Percentiles rank a stretch among this genome's conserved stretches.
phyloP scores from a whole-genome alignment of 2,329 filamentous ascomycete genomes.

The Sordariomycetes sp. region DNA sequence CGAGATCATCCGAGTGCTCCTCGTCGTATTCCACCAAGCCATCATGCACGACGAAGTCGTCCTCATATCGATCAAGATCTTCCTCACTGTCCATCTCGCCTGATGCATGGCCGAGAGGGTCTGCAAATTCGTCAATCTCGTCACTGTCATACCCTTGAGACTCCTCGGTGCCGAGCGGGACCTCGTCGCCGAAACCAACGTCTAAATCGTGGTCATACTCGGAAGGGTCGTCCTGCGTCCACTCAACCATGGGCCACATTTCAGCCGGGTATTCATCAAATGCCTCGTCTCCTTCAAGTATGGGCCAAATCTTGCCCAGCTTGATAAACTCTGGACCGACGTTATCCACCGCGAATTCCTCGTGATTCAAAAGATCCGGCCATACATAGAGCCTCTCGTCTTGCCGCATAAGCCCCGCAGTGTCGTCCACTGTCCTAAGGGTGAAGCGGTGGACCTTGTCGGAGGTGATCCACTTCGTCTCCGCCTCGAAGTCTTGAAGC shows the following conservation, averaged over 20 bases:
- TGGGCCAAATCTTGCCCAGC: not conserved
- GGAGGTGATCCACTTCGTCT: conserved; percentile 20
- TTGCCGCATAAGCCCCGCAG: conserved; percentile 14
- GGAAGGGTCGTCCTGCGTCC: not conserved
- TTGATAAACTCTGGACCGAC: conserved; percentile 11
- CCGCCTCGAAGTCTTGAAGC: conserved; percentile 4
- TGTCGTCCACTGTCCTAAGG: conserved; percentile 15
- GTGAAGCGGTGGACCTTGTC: conserved; percentile 16
- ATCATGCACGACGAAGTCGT: conserved; percentile 26
- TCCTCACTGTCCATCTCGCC: conserved; percentile 7
- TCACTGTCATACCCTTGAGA: not conserved
- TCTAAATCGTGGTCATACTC: conserved; percentile 6
- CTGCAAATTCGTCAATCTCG: not conserved
- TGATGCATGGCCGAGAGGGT: not conserved
- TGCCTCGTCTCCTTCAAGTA: not conserved
- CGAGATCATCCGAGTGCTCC: not conserved
- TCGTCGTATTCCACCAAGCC: conserved; percentile 15
- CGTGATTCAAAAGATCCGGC: conserved; percentile 19
- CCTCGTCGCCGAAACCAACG: not conserved
- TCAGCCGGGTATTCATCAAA: conserved; percentile 9
- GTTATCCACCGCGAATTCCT: conserved; percentile 14
- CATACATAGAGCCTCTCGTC: conserved; percentile 17
- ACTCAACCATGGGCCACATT: conserved; percentile 19
- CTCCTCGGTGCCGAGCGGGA: too few species aligned
- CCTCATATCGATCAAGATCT: conserved; percentile 22